A percentile compares a stretch with the other conserved stretches of the same genome.
phyloP scores from a whole-genome alignment of 352 stramenopile species.

The Pythium inflatum region DNA sequence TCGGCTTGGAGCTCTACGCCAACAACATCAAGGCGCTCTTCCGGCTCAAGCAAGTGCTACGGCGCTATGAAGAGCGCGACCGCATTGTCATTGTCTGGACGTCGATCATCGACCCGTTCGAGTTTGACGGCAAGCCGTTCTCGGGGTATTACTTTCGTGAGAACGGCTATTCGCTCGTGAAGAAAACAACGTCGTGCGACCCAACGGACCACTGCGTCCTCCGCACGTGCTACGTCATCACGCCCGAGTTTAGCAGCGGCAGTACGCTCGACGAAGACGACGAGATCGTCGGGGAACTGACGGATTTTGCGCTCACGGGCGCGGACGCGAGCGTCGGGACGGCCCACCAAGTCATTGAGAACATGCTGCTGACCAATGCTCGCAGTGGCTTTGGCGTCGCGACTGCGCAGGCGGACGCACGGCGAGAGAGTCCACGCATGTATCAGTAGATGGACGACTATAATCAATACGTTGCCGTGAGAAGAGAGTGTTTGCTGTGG shows the following conservation, averaged over 20 bases:
- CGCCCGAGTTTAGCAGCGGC: conserved; percentile 43
- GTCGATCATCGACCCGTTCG: conserved; percentile 61
- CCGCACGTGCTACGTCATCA: conserved; percentile 66
- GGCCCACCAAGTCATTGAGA: conserved; percentile 35
- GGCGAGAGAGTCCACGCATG: not conserved
- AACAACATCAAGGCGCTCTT: conserved; percentile 57
- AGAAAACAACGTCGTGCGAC: conserved; percentile 40
- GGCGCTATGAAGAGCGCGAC: conserved; percentile 51
- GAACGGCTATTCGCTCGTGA: conserved; percentile 64
- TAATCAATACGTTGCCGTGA: no score
- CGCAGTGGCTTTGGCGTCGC: no score
- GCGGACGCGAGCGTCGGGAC: conserved; percentile 32
- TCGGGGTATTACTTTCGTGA: conserved; percentile 62
- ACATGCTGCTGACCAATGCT: conserved; percentile 30
- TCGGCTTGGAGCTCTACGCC: conserved; percentile 58
- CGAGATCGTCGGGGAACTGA: conserved; percentile 33
- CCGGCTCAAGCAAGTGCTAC: conserved; percentile 54
- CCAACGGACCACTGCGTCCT: conserved; percentile 42
- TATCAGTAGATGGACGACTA: not conserved
- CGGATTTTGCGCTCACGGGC: conserved; percentile 33
- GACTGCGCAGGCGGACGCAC: no score
- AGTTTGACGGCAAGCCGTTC: conserved; percentile 55
- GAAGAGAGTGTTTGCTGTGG: no score
- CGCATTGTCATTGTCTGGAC: conserved; percentile 62
- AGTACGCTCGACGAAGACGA: conserved; percentile 29